These are phyloP conservation scores for Termitomyces titanicus DNA, from an alignment of 768 basidiomycete genomes.

Conservation along the genomic window DNA sequence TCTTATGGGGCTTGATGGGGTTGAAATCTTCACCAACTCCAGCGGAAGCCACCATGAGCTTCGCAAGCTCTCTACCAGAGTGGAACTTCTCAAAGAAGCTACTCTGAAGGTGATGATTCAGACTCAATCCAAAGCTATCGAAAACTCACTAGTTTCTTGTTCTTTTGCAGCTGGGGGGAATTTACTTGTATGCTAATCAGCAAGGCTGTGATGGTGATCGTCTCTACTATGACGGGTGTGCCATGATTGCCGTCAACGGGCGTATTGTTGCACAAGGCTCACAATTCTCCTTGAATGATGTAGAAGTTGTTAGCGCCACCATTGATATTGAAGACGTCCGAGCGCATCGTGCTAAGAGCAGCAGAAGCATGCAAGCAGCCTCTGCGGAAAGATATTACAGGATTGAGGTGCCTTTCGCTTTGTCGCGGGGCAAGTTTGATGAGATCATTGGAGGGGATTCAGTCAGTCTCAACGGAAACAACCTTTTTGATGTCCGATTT, in stretches of 20 bases:
- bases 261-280: conserved; percentile 90
- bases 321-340: conserved; percentile 97
- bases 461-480: conserved; percentile 32
- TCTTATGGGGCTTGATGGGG: conserved; percentile 95
- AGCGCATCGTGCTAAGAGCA: conserved; percentile 79
- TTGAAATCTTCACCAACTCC: conserved; percentile 99
- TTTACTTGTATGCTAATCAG: conserved; percentile 98
- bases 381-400: conserved; percentile 71
- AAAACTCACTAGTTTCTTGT: neutral
- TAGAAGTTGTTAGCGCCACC: conserved; percentile 94
- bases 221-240: conserved; percentile 96
- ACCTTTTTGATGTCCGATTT: conserved; percentile 55
- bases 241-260: conserved; percentile 95
- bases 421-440: conserved; percentile 73
- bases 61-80: conserved; percentile 87
- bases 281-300: conserved; percentile 93
- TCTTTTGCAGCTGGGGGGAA: conserved; percentile 79
- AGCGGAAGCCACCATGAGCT: conserved; percentile 98
- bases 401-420: conserved; percentile 75
- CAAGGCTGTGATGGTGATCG: conserved; percentile 99
- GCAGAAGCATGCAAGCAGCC: conserved; percentile 89
- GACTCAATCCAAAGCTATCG: neutral
- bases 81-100: conserved; percentile 96
- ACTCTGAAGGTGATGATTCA: conserved; percentile 71
- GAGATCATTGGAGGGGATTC: conserved; percentile 53